Evolutionary conservation across 805 yeast genomes (phyloP), one percentile per base, ranked within the genome.

Genomic region (Tetrapisispora iriomotensis): DNA sequence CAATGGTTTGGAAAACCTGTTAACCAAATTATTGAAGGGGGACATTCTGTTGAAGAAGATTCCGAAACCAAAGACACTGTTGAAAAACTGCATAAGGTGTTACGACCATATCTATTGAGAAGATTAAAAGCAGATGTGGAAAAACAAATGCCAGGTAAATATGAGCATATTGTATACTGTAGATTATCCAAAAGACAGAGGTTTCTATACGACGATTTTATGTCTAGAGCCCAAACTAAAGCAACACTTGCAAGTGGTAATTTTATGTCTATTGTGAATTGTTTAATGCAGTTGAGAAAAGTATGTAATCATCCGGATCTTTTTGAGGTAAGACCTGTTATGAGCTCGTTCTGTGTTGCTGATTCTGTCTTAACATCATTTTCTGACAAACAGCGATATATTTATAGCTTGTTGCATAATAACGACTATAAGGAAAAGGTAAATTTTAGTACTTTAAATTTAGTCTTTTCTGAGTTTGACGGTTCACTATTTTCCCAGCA

Each of bases 1-100:
- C 94, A 84, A 47, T 92, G 98, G 99, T 92, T 92, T 61, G 95
- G 96, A n/a, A 75, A 79, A 44, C 98, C 99, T 0, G 96, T 92
- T 4, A 97, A 92, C 58, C 82, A 77, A 48, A 77, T 92, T 44
- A 78, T 92, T 39, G 96, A 92, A 59, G 65, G 69, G 9, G 57
- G 61, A 9, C 66, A 62, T 12, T 50, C 51, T 14, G 67, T 64
- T n/a, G 83, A 76, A 47, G 74, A 79, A 49, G 84, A 79, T 53
- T 71, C 66, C 15, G 97, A 92, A 52, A 86, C 97, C 0, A 74
- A 74, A 44, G 75, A 77, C 45, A 88, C 96, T 0, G 95, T 92
- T 23, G 68, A 83, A 10, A 82, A 94, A 54, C 68, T 92, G 39
- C 99, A 92, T 62, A 94, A 86, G 58, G 95, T 92, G 17, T 66